These are phyloP conservation scores for Silene coronaria DNA, from an alignment of 179 eudicot genomes.

Conservation along the genomic window DNA sequence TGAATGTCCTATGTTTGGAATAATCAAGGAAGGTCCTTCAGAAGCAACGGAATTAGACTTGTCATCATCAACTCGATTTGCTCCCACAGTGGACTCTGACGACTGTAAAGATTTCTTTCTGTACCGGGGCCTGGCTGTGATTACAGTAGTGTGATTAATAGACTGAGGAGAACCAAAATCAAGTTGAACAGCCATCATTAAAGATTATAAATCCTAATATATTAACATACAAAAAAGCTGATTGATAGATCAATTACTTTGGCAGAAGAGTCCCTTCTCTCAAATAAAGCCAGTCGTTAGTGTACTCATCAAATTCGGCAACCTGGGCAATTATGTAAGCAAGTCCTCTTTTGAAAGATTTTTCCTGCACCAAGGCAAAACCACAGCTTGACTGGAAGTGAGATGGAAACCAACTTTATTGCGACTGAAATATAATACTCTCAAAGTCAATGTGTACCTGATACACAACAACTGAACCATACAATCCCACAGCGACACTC, in stretches of 20 bases:
- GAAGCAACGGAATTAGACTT: slow-evolving; percentile 26
- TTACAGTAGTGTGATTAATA: slow-evolving; percentile 9
- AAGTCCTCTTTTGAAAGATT: slow-evolving; percentile 68
- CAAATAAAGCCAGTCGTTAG: slow-evolving; percentile 87
- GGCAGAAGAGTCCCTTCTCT: slow-evolving; percentile 88
- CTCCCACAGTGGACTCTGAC: slow-evolving; percentile 42
- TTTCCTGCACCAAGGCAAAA: slow-evolving; percentile 49
- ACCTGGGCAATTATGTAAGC: slow-evolving; percentile 86
- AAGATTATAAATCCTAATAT: not conserved
- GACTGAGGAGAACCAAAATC: not conserved
- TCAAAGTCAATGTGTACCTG: slow-evolving; percentile 45
- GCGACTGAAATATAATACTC: not conserved
- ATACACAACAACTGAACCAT: slow-evolving; percentile 70
- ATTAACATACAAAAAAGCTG: slow-evolving; percentile 10
- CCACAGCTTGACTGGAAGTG: not conserved
- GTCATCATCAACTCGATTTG: slow-evolving; percentile 26
- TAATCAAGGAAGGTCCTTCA: slow-evolving; percentile 52
- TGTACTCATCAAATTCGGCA: slow-evolving; percentile 92
- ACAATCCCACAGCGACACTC: slow-evolving; percentile 67
- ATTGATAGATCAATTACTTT: slow-evolving; percentile 47
- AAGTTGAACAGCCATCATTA: not conserved
- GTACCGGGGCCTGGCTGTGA: slow-evolving; percentile 65
- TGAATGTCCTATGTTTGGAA: slow-evolving; percentile 59
- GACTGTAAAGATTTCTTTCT: slow-evolving; percentile 47
- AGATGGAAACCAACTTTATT: not conserved